Evolutionary conservation across 2,329 filamentous ascomycete species (phyloP), one percentile per base, ranked within the genome.

Genomic region (Lachnellula hyalina): DNA sequence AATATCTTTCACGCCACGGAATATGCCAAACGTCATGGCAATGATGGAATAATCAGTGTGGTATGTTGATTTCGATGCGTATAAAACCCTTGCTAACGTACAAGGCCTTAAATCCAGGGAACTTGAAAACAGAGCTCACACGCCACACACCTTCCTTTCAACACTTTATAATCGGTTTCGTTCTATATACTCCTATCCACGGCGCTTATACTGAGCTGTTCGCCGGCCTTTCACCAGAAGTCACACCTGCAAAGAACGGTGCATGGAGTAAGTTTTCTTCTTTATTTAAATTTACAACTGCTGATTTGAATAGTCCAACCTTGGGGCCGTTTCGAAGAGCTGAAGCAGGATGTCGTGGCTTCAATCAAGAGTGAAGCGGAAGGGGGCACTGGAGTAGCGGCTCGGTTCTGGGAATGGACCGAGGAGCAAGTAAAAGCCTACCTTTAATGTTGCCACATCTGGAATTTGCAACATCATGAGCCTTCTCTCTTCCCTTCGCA

Each of bases 361-460:
- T 68, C 61, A 12, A 66, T 66, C 1, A 71, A 67, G 55, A 54
- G 63, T 4, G 58, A 67, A 47, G 65, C 64, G 17, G 70, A 74
- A 47, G 72, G 72, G 17, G 72, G 74, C 1, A 71, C 66, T 4
- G 73, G 70, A 0, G 65, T 70, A 40, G 72, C 69, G 2, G 58
- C 66, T 44, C 65, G 68, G 48, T 75, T 77, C 53, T 77, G 74
- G 74, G 68, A 73, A 7, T 78, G 74, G 74, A 69, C 67, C 25
- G 75, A 77, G 53, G 68, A 72, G 42, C 68, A 73, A 56, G 68
- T 70, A 5, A 65, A 65, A 51, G 56, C 34, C 3, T 55, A 55
- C 32, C n/a, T 55, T n/a, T 52, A 21, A 32, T 32, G 28, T 32
- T 32, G 28, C 28, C 9, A 9, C 9, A 32, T 11, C 28, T 11